A percentile compares a stretch with the other conserved stretches of the same genome.
These are phyloP conservation scores for Daldinia decipiens DNA, from an alignment of 495 filamentous ascomycete species.

Conservation along the genomic window DNA sequence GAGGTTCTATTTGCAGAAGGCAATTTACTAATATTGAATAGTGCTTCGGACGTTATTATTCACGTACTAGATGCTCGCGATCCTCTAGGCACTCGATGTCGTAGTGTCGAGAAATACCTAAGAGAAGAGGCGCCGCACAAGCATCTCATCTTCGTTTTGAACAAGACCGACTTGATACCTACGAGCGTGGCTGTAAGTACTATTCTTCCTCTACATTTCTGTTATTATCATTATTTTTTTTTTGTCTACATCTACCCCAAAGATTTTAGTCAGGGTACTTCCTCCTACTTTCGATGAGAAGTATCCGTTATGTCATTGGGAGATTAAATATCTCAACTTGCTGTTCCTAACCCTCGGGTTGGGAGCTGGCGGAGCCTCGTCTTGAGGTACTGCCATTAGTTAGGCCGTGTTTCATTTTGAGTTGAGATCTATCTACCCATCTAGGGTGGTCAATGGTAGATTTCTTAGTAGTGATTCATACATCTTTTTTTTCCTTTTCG, in stretches of 20 bases:
- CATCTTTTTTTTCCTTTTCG: constrained; percentile 60
- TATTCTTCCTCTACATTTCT: constrained; percentile 28
- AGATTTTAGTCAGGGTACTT: constrained; percentile 96
- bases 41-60: constrained; percentile 87
- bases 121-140: constrained; percentile 93
- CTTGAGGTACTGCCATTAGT: constrained; percentile 84
- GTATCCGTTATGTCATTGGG: constrained; percentile 99
- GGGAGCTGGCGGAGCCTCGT: constrained; percentile 80
- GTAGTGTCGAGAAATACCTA: constrained; percentile 93
- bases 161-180: constrained; percentile 97
- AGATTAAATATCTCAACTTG: constrained; percentile 79
- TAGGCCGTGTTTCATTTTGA: constrained; percentile 74
- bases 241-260: constrained; percentile 57
- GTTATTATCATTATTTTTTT: constrained; percentile 34
- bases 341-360: constrained; percentile 65
- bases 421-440: constrained; percentile 76
- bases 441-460: constrained; percentile 67
- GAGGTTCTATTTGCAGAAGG: not conserved
- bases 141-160: constrained; percentile 89
- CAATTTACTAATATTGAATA: constrained; percentile 21
- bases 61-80: constrained; percentile 96
- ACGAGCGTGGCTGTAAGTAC: constrained; percentile 90
- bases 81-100: constrained; percentile 87
- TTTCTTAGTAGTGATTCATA: constrained; percentile 99
- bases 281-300: constrained; percentile 71